Percentiles rank a stretch among this genome's conserved stretches.
These are phyloP conservation scores for Saitoella complicata DNA, from an alignment of 805 yeast genomes.

Conservation along the genomic window DNA sequence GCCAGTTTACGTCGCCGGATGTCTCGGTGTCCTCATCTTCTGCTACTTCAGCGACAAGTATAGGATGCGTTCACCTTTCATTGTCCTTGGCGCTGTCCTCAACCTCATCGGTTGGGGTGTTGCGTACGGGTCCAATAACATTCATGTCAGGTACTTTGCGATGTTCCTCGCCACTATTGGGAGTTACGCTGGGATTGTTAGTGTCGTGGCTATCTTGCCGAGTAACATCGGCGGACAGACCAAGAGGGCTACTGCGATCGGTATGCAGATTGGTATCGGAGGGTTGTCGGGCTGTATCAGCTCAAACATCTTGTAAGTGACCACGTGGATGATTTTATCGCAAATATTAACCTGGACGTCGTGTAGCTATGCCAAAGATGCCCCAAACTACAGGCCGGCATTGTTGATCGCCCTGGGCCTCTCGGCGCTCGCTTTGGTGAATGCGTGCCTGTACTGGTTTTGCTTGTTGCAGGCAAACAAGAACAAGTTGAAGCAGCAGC, in stretches of 20 bases:
- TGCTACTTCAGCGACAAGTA: slow-evolving; percentile 28
- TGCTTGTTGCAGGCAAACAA: no score
- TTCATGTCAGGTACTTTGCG: slow-evolving; percentile 37
- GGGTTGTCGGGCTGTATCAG: no score
- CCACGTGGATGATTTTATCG: neutral
- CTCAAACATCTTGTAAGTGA: no score
- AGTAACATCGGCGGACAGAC: no score
- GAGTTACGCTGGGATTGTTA: neutral
- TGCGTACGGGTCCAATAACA: neutral
- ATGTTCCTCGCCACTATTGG: slow-evolving; percentile 34
- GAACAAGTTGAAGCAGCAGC: no score
- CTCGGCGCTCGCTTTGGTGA: no score
- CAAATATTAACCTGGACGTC: neutral
- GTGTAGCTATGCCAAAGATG: neutral
- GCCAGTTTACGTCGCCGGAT: slow-evolving; percentile 28
- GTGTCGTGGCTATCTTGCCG: neutral
- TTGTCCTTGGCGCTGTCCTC: neutral
- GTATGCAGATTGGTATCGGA: no score
- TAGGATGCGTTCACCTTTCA: slow-evolving; percentile 10
- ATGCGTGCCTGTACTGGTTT: no score
- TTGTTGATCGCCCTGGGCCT: no score
- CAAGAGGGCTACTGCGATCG: no score
- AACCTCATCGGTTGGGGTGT: neutral
- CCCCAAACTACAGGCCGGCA: neutral
- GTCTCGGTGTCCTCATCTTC: slow-evolving; percentile 23